A percentile compares a stretch with the other conserved stretches of the same genome.
Evolutionary conservation across 768 basidiomycete genomes (phyloP).

Genomic region (Boletus coccyginus): DNA sequence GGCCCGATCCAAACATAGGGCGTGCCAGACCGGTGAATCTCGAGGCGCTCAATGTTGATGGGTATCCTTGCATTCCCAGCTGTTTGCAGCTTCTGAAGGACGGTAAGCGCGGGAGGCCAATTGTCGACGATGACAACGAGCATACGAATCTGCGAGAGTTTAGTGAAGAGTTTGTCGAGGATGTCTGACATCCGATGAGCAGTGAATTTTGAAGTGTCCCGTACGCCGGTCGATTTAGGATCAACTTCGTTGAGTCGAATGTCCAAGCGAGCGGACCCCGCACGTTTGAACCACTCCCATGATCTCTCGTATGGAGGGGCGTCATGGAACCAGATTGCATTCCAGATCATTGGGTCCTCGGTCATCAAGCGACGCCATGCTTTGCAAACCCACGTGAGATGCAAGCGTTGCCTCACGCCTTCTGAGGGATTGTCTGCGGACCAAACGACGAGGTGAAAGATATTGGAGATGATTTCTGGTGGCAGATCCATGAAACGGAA

Average conservation of each 20-base stretch:
- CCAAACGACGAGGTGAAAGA: constrained; percentile 63
- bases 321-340: constrained; percentile 62
- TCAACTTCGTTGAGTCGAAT: constrained; percentile 55
- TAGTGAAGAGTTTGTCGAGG: constrained; percentile 49
- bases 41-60: constrained; percentile 56
- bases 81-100: constrained; percentile 47
- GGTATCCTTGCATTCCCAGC: constrained; percentile 34
- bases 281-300: constrained; percentile 54
- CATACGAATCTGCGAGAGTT: constrained; percentile 56
- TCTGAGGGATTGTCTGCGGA: constrained; percentile 36
- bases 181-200: constrained; percentile 43
- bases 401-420: constrained; percentile 41
- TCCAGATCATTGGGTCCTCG: constrained; percentile 56
- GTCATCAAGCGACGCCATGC: constrained; percentile 51
- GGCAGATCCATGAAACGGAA: constrained; percentile 66
- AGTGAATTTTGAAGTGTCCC: constrained; percentile 36
- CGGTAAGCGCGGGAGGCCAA: constrained; percentile 51
- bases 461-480: constrained; percentile 59
- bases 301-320: constrained; percentile 48
- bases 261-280: constrained; percentile 54
- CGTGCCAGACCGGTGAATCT: constrained; percentile 57
- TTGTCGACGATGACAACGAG: constrained; percentile 55
- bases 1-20: constrained; percentile 46
- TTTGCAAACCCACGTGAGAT: constrained; percentile 58
- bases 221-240: constrained; percentile 21